Evolutionary conservation across 2,329 filamentous ascomycete species (phyloP).

Genomic region (Aphanocladium album): DNA sequence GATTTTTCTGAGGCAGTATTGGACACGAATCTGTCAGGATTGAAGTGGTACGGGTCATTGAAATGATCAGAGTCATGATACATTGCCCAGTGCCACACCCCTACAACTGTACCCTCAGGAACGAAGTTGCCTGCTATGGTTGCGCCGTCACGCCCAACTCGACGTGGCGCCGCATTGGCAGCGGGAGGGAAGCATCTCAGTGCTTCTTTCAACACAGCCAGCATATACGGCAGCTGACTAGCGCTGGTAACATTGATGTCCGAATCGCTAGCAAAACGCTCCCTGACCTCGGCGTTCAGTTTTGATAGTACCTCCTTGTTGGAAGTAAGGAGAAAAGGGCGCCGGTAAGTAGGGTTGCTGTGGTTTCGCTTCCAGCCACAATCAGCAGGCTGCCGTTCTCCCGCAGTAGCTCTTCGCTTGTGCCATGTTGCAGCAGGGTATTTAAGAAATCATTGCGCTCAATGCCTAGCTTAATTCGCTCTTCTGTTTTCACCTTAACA

Average conservation of each 20-base stretch:
- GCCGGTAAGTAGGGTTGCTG: conserved; percentile 26
- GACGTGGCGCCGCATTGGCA: no score
- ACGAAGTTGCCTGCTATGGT: no score
- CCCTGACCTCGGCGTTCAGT: not conserved
- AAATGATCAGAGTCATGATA: no score
- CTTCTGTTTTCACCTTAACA: no score
- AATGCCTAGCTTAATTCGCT: not conserved
- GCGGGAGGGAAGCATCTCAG: conserved; percentile 33
- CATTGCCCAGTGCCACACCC: no score
- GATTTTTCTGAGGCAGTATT: no score
- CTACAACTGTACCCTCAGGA: no score
- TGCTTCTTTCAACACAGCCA: conserved; percentile 36
- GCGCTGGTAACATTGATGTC: not conserved
- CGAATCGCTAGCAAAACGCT: not conserved
- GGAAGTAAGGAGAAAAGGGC: conserved; percentile 24
- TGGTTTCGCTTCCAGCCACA: conserved; percentile 30
- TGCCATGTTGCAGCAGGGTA: conserved; percentile 11
- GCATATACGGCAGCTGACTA: conserved; percentile 31
- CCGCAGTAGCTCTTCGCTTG: conserved; percentile 7
- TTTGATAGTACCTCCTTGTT: not conserved
- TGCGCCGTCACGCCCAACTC: no score
- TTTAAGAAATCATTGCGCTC: conserved; percentile 18
- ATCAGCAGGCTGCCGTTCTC: conserved; percentile 20
- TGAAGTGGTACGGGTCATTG: no score
- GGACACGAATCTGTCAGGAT: no score